A percentile compares a stretch with the other conserved stretches of the same genome.
phyloP scores from a whole-genome alignment of 805 yeast species.

The Yarrowia divulgata region DNA sequence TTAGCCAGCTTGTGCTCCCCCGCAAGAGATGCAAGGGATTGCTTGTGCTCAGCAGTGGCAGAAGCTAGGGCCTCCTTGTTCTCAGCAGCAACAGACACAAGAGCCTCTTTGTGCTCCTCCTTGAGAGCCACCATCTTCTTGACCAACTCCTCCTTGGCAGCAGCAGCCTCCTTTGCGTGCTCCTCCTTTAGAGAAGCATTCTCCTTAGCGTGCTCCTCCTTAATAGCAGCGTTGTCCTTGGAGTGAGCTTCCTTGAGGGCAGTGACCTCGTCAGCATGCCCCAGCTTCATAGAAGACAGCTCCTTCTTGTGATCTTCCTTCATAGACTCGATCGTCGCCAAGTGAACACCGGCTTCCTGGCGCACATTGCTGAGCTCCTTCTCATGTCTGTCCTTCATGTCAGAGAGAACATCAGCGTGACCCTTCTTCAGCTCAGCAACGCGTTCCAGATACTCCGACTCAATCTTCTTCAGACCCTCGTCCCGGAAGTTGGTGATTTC shows the following conservation, averaged over 20 bases:
- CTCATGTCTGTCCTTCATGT: background rate
- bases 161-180: background rate
- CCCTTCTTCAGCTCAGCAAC: conserved; percentile 12
- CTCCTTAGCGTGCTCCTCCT: background rate
- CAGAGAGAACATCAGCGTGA: background rate
- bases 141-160: conserved; percentile 3
- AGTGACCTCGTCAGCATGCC: background rate
- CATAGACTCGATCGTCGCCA: background rate
- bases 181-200: background rate
- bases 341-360: background rate
- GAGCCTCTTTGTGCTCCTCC: background rate
- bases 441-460: background rate
- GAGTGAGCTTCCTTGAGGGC: background rate
- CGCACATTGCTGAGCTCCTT: background rate
- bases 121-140: background rate
- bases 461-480: conserved; percentile 11
- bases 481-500: conserved; percentile 8
- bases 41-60: background rate
- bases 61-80: background rate
- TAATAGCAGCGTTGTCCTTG: background rate
- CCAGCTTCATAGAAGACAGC: background rate
- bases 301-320: conserved; percentile 2
- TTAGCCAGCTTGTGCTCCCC: no score
- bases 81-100: background rate
- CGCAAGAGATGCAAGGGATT: background rate